Evolutionary conservation across 805 yeast species (phyloP), one percentile per base, ranked within the genome.

Genomic region (Lipomyces sp.): DNA sequence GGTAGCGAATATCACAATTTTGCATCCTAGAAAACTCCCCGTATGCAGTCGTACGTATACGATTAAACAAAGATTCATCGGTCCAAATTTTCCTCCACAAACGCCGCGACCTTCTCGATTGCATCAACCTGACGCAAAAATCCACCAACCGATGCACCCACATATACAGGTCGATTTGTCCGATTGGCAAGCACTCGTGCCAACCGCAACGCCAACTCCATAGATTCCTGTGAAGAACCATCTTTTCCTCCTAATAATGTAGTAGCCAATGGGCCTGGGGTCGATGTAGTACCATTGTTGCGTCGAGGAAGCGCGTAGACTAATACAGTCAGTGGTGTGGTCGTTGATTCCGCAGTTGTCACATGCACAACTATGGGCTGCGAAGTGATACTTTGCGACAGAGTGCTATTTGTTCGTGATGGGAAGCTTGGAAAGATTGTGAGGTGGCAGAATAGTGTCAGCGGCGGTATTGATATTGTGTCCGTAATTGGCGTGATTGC

Each of bases 191-290:
- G 39, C 18, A 45, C 53, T 33, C 33, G 60, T 15, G 67, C 67
- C 11, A 68, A 11, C 24, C 69, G 24, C 8, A 54, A 50, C 39
- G 71, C 71, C 35, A 68, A 68, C 59, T 68, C 71, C 30, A 32
- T 62, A 15, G 64, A 34, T 8, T 68, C 69, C 18, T 61, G 62
- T 2, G 57, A 37, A 2, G 55, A 13, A 15, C 64, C 37, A 37
- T 50, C 54, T 29, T 62, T 63, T 3, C 64, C 70, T 24, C 70
- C 70, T n/a, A 64, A 29, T 13, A 67, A 32, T 2, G 69, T 64
- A 11, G 70, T 64, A 29, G 63, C 42, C 11, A 67, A 30, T 4
- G 68, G 59, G 29, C 18, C 34, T 6, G 65, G 33, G 35, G 39
- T 34, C 13, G 32, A n/a, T 29, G 58, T 3, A 10, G 58, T 3